Conservation (phyloP, 1,284 basidiomycete species). For the Vanrija humicola region DNA sequence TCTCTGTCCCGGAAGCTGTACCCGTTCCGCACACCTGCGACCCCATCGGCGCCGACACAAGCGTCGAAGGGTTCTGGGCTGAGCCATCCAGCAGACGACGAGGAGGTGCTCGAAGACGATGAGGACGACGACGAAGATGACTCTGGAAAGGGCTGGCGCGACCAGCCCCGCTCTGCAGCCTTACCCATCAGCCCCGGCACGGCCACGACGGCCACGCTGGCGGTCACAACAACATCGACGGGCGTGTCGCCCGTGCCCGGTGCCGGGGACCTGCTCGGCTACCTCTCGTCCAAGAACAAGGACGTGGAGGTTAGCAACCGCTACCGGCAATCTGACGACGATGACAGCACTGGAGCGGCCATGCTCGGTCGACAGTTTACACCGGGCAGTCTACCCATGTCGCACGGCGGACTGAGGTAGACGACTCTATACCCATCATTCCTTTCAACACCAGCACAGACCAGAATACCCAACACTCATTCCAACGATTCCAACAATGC, state of each 20-base stretch:
- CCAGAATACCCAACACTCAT: constrained; percentile 6
- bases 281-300: neutral
- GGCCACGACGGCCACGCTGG: neutral
- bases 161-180: neutral
- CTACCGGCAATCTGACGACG: neutral
- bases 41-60: no score
- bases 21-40: no score
- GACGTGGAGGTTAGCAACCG: neutral
- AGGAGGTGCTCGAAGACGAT: no score
- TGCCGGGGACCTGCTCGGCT: neutral
- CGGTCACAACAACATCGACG: neutral
- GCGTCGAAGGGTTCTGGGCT: no score
- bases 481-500: neutral
- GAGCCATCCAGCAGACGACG: no score
- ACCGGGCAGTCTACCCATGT: neutral
- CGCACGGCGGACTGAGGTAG: neutral
- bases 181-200: neutral
- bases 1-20: no score
- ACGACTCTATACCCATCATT: neutral
- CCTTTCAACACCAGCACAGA: neutral
- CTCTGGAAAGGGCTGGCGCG: neutral
- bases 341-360: neutral
- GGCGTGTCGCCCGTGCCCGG: neutral
- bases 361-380: neutral
- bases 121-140: no score